Evolutionary conservation across 2,329 filamentous ascomycete genomes (phyloP).

Genomic region (Chaetomiaceae sp.): DNA sequence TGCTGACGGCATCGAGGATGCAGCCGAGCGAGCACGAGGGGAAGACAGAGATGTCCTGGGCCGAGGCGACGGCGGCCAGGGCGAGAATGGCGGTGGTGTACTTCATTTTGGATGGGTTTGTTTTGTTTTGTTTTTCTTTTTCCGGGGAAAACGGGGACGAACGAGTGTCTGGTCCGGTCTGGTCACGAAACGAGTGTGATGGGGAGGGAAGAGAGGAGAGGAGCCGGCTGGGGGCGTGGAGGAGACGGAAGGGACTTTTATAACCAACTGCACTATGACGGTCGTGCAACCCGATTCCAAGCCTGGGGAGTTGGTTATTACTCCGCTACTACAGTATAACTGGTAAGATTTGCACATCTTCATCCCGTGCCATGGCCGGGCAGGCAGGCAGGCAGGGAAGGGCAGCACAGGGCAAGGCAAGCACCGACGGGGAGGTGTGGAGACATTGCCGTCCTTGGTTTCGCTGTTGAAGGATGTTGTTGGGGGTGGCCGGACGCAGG

Average conservation of each 20-base stretch:
- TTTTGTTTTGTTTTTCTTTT: not conserved
- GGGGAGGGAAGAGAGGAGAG: not conserved
- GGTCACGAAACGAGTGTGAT: constrained; percentile 15
- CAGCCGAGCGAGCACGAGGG: constrained; percentile 26
- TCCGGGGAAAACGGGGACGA: not conserved
- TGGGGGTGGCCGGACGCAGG: not conserved
- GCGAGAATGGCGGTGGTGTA: constrained; percentile 22
- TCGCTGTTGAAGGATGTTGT: no score
- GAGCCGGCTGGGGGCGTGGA: not conserved
- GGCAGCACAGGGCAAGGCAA: no score
- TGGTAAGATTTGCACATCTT: no score
- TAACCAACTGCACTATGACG: no score
- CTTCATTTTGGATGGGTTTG: constrained; percentile 25
- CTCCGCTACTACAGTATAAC: no score
- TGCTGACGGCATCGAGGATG: constrained; percentile 22
- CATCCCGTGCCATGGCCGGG: not conserved
- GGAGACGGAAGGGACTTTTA: not conserved
- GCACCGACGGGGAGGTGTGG: not conserved
- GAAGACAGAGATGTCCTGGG: constrained; percentile 25
- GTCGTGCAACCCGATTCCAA: no score
- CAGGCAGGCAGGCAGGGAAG: not conserved
- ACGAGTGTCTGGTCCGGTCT: constrained; percentile 8
- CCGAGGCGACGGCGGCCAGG: constrained; percentile 21
- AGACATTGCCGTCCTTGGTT: not conserved
- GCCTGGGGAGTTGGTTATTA: no score